These are phyloP conservation scores for Trichosporon faecale DNA, from an alignment of 1,284 basidiomycete genomes.

Conservation along the genomic window DNA sequence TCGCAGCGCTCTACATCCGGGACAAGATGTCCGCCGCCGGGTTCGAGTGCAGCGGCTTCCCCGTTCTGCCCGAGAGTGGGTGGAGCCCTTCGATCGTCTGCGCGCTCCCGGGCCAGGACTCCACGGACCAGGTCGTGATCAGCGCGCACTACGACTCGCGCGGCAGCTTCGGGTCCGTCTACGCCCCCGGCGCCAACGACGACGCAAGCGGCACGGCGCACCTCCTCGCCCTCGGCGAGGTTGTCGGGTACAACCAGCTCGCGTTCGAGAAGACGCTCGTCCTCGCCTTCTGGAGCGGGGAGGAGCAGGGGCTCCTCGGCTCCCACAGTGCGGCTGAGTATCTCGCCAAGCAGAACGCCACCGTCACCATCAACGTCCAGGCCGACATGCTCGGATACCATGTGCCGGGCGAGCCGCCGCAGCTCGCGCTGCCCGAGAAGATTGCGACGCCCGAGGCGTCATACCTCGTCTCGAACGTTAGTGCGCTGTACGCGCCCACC, in stretches of 20 bases:
- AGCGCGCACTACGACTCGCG: slow-evolving; percentile 82
- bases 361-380: slow-evolving; percentile 76
- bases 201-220: slow-evolving; percentile 64
- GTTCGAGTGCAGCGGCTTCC: background rate
- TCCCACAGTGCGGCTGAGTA: slow-evolving; percentile 48
- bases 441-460: slow-evolving; percentile 74
- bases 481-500: slow-evolving; percentile 70
- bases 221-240: slow-evolving; percentile 69
- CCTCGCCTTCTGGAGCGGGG: slow-evolving; percentile 54
- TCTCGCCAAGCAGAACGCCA: slow-evolving; percentile 55
- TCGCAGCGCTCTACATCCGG: slow-evolving; percentile 57
- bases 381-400: slow-evolving; percentile 85
- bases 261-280: slow-evolving; percentile 51
- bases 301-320: slow-evolving; percentile 56
- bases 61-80: slow-evolving; percentile 50
- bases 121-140: slow-evolving; percentile 59
- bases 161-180: slow-evolving; percentile 71
- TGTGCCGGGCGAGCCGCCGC: slow-evolving; percentile 64
- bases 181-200: slow-evolving; percentile 72
- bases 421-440: slow-evolving; percentile 71
- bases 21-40: background rate
- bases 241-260: slow-evolving; percentile 63
- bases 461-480: slow-evolving; percentile 68
- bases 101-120: slow-evolving; percentile 47
- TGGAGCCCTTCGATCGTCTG: slow-evolving; percentile 83